These are phyloP conservation scores for Schizonepeta tenuifolia DNA, from an alignment of 257 asterid species.

Conservation along the genomic window DNA sequence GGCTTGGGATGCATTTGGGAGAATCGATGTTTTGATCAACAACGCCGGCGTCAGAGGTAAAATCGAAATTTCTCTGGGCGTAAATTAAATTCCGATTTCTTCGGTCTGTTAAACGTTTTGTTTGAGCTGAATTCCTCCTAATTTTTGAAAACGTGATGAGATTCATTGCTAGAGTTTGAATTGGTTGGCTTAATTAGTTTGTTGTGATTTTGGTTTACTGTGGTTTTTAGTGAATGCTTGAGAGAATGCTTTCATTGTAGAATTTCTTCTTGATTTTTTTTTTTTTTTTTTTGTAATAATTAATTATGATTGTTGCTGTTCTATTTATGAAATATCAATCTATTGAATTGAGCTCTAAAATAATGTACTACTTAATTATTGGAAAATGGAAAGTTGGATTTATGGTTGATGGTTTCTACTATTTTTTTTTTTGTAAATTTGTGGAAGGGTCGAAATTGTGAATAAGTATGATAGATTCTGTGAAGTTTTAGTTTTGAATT, in stretches of 20 bases:
- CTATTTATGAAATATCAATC: neutral
- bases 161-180: constrained; percentile 19
- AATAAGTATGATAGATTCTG: neutral
- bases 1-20: constrained; percentile 72
- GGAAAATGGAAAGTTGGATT: too few species aligned
- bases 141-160: neutral
- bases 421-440: too few species aligned
- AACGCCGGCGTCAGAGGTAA: constrained; percentile 70
- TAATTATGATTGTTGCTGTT: neutral
- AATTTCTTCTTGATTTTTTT: neutral
- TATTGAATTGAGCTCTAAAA: neutral
- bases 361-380: too few species aligned
- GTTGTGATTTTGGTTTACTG: neutral
- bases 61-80: neutral
- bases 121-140: neutral
- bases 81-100: neutral
- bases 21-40: constrained; percentile 62
- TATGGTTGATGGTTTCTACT: too few species aligned
- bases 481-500: neutral
- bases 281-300: neutral
- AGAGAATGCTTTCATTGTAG: neutral
- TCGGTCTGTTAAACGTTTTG: neutral
- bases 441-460: neutral
- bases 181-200: neutral
- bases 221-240: neutral